phyloP scores from a whole-genome alignment of 1,284 basidiomycete genomes.

The Amylostereum areolatum region DNA sequence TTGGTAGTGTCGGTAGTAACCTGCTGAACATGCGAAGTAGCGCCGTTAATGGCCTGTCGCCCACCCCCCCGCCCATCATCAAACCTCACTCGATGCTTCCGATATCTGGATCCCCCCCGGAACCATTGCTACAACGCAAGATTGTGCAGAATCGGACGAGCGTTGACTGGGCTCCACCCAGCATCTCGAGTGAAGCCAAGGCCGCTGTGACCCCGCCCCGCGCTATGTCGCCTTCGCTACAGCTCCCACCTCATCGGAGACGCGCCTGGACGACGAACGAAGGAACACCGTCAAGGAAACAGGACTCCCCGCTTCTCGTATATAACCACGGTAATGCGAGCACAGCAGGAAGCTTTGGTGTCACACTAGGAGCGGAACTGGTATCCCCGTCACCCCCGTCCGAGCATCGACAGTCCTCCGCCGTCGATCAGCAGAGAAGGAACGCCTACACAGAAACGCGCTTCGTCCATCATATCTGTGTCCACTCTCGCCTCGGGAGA shows the following conservation, averaged over 20 bases:
- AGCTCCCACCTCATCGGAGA: constrained; percentile 58
- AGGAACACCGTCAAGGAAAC: constrained; percentile 5
- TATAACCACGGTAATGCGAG: constrained; percentile 29
- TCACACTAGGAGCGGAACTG: constrained; percentile 10
- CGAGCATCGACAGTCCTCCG: constrained; percentile 2
- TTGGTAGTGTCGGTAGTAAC: constrained; percentile 47
- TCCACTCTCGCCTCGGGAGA: constrained; percentile 45
- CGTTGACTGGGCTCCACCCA: constrained; percentile 10
- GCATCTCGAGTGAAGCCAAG: background rate
- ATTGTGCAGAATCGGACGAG: constrained; percentile 41
- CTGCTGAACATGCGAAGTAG: constrained; percentile 45
- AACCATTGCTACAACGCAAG: constrained; percentile 35
- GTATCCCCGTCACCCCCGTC: constrained; percentile 1
- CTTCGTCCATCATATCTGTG: constrained; percentile 45
- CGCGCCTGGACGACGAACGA: constrained; percentile 40
- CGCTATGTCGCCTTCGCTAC: constrained; percentile 44
- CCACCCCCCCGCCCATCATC: constrained; percentile 15
- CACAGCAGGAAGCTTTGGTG: constrained; percentile 30
- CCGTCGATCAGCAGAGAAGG: constrained; percentile 30
- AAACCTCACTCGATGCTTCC: constrained; percentile 13
- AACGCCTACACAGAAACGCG: constrained; percentile 26
- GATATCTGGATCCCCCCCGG: constrained; percentile 13
- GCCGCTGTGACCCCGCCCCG: constrained; percentile 13
- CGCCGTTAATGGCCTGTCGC: constrained; percentile 21
- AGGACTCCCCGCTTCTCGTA: constrained; percentile 14